Evolutionary conservation across 148 eudicot genomes (phyloP).

Genomic region (Spergularia marina): DNA sequence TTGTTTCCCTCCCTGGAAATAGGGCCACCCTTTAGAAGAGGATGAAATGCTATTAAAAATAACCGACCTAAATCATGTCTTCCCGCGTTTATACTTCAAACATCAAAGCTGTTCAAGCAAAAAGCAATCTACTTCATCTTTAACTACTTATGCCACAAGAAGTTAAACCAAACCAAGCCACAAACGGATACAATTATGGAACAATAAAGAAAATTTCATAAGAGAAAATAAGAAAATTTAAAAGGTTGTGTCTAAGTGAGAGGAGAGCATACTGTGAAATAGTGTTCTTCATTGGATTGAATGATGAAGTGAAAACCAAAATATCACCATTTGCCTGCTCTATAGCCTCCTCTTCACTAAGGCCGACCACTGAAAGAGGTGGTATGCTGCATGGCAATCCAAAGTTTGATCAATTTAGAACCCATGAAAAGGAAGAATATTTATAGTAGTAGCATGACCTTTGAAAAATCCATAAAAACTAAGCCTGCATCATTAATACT

Average conservation of each 20-base stretch:
- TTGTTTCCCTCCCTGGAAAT: no score
- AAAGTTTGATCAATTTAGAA: slow-evolving; percentile 11
- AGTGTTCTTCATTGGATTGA: slow-evolving; percentile 94
- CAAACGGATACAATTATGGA: neutral
- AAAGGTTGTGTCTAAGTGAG: neutral
- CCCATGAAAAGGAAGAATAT: neutral
- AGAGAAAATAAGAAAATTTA: neutral
- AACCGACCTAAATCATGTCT: no score
- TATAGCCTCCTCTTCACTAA: slow-evolving; percentile 90
- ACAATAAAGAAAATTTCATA: neutral
- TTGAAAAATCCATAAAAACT: neutral
- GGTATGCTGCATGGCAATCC: slow-evolving; percentile 73
- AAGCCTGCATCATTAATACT: neutral
- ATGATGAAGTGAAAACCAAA: slow-evolving; percentile 77
- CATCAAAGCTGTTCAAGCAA: neutral
- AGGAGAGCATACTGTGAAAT: slow-evolving; percentile 68
- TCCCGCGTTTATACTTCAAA: no score
- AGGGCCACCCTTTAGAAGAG: no score
- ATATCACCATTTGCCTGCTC: slow-evolving; percentile 85
- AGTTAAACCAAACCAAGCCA: slow-evolving; percentile 3
- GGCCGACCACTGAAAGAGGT: slow-evolving; percentile 91
- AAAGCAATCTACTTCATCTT: neutral
- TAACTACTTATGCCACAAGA: neutral
- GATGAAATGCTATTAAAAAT: no score
- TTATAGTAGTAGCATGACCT: neutral